These are phyloP conservation scores for Chernovozyma aurita DNA, from an alignment of 1,139 yeast genomes.

Conservation along the genomic window DNA sequence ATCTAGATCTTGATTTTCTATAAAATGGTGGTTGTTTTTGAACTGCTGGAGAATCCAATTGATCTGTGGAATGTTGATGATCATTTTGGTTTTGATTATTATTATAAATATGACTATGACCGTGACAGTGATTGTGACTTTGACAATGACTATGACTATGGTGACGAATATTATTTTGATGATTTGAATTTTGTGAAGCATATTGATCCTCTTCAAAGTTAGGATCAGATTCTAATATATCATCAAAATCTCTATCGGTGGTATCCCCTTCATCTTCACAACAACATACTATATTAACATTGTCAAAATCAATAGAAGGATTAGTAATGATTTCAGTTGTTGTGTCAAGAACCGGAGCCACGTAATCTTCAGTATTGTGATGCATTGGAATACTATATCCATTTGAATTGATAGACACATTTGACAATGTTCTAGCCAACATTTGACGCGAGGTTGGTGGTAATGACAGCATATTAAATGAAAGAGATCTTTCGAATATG, in stretches of 20 bases:
- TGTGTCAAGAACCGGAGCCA: conserved; percentile 29
- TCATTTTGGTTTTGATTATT: conserved; percentile 6
- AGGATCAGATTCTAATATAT: not conserved
- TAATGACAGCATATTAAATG: conserved; percentile 3
- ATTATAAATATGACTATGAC: not conserved
- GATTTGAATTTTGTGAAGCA: not conserved
- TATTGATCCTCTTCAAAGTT: too few species aligned
- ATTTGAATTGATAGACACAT: conserved; percentile 11
- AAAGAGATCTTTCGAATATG: conserved; percentile 15
- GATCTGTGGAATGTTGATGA: conserved; percentile 8
- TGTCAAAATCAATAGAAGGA: conserved; percentile 22
- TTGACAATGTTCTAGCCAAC: conserved; percentile 11
- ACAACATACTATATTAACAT: conserved; percentile 26
- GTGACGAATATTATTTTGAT: too few species aligned
- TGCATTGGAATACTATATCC: conserved; percentile 18
- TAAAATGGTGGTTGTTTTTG: conserved; percentile 1
- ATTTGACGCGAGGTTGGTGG: conserved; percentile 8
- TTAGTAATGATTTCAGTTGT: conserved; percentile 27
- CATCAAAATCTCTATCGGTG: conserved; percentile 1
- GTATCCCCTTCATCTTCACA: conserved; percentile 14
- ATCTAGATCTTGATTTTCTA: not conserved
- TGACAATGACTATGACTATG: not conserved
- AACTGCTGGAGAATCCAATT: not conserved
- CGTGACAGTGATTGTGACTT: too few species aligned
- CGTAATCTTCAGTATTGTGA: conserved; percentile 25